Percentiles rank a stretch among this genome's conserved stretches.
Conservation (phyloP, 2,329 filamentous ascomycete genomes). For the Trichoderma citrinoviride region DNA sequence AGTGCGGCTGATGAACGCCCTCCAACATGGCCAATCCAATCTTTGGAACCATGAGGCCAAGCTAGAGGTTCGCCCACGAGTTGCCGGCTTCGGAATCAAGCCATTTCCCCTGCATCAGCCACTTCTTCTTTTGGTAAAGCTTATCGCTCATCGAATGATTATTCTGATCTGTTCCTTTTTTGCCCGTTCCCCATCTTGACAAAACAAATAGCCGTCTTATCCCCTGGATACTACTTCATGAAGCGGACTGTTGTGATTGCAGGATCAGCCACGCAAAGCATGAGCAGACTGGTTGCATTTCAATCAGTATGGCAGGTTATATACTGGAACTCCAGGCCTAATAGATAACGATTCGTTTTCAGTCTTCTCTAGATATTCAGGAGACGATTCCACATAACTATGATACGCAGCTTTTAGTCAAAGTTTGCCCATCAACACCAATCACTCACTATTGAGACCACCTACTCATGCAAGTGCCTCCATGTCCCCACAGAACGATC, state of each 20-base stretch:
- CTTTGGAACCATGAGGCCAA: neutral
- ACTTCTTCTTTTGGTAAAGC: neutral
- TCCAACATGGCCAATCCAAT: neutral
- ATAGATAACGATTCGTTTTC: no score
- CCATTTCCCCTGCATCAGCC: slow-evolving; percentile 1
- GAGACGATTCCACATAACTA: no score
- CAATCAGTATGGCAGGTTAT: no score
- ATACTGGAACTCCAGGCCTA: no score
- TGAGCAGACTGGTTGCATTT: no score
- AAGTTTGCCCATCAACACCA: neutral
- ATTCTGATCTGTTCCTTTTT: neutral
- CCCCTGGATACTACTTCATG: neutral
- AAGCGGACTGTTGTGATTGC: neutral
- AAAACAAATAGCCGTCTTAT: neutral
- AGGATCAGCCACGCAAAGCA: no score
- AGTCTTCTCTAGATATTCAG: no score
- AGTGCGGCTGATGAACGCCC: neutral
- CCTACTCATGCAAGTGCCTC: neutral
- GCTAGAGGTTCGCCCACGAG: slow-evolving; percentile 10
- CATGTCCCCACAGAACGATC: neutral
- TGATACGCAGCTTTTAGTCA: neutral
- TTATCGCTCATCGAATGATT: neutral
- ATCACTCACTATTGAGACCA: neutral
- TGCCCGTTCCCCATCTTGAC: neutral
- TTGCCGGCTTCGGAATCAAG: slow-evolving; percentile 14